Conservation (phyloP, 1,139 yeast species). For the Lodderomyces oxycetoniae region DNA sequence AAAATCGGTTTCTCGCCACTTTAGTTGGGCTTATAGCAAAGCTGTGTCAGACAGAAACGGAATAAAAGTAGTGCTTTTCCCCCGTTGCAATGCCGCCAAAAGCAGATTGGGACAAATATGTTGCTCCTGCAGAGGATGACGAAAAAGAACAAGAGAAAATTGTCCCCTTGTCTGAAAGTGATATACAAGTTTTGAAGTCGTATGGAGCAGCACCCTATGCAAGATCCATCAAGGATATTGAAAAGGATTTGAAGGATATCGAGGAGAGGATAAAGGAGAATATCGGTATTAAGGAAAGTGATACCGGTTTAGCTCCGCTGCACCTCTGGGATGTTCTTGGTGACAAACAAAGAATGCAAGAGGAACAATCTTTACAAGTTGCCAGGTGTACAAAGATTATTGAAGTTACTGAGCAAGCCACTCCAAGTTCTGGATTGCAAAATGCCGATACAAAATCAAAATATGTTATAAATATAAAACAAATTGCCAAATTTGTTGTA, state of each 20-base stretch:
- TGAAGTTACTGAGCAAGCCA: slow-evolving; percentile 47
- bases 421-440: slow-evolving; percentile 32
- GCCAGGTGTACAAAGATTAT: slow-evolving; percentile 98
- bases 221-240: slow-evolving; percentile 69
- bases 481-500: slow-evolving; percentile 96
- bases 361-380: slow-evolving; percentile 94
- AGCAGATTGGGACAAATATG: slow-evolving; percentile 96
- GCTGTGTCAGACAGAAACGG: too few relatives aligned
- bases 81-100: slow-evolving; percentile 65
- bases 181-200: slow-evolving; percentile 92
- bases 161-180: slow-evolving; percentile 89
- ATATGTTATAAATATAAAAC: slow-evolving; percentile 94
- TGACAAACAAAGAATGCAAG: slow-evolving; percentile 87
- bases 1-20: too few relatives aligned
- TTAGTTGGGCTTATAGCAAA: too few relatives aligned
- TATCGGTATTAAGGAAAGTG: slow-evolving; percentile 90
- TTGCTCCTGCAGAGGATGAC: slow-evolving; percentile 73
- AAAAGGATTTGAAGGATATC: slow-evolving; percentile 76
- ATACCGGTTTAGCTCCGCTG: slow-evolving; percentile 93
- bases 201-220: slow-evolving; percentile 98
- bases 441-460: slow-evolving; percentile 82
- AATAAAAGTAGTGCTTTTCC: too few relatives aligned
- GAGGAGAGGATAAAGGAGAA: slow-evolving; percentile 88
- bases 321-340: slow-evolving; percentile 97
- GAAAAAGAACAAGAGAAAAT: slow-evolving; percentile 64